Evolutionary conservation across 2,329 filamentous ascomycete species (phyloP), one percentile per base, ranked within the genome.

Genomic region (Apiospora malaysiana): DNA sequence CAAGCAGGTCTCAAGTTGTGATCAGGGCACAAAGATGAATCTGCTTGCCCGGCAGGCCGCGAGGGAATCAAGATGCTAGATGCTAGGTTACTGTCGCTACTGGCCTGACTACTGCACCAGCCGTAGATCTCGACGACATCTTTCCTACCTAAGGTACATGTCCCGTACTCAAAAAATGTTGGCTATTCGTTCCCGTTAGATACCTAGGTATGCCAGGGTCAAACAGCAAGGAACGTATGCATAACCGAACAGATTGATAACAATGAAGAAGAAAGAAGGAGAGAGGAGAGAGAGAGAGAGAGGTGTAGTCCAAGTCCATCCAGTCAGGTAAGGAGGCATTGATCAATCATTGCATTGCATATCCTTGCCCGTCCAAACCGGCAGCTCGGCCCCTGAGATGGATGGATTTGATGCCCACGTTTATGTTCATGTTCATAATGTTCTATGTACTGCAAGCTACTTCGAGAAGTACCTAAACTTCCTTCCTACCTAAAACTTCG

Each of bases 1-100:
- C 66, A 68, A 68, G 66, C 66, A 45, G 43, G 66, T 68, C 32
- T 45, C 66, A 68, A 68, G 46, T 46, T n/a, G 66, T 47, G 66
- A 68, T 68, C 66, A 68, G 42, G 66, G 66, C 66, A 68, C 66
- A 68, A 21, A 18, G 56, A 63, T 40, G 56, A 40, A 25, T 5
- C 32, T 63, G 45, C 56, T 59, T 59, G 25, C 51, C 51, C 51
- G 51, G 16, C 51, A 18, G 21, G 14, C 56, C 56, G 56, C 37
- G 56, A 59, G 16, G 51, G 27, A 59, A 59, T 59, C 56, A 63
- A 40, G 56, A 63, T 63, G 56, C 56, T 59, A 40, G 56, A 63
- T 63, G 56, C 56, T 59, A 37, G 49, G 49, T 45, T 45, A 5
- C 42, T 16, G 25, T 51, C 14, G 16, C 49, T 59, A 37, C 51